Percentiles rank a stretch among this genome's conserved stretches.
Conservation (phyloP, 2,329 filamentous ascomycete genomes). For the Orbilia oligospora region DNA sequence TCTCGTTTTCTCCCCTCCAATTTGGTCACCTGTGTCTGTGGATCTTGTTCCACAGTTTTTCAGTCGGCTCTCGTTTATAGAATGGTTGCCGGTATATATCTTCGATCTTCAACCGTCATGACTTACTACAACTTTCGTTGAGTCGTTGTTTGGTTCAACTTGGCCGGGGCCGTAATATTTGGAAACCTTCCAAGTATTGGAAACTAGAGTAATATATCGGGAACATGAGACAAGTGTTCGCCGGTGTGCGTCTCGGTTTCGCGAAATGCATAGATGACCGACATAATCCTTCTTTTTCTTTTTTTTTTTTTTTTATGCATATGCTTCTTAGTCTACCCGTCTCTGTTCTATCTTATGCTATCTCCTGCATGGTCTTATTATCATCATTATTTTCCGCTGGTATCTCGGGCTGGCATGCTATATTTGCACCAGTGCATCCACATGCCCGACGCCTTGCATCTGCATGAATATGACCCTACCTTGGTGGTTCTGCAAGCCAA, state of each 20-base stretch:
- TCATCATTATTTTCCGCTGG: conserved; percentile 10
- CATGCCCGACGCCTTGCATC: conserved; percentile 44
- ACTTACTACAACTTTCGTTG: too few relatives aligned
- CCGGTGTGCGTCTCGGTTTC: background rate
- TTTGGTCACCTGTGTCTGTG: conserved; percentile 3
- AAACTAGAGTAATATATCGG: conserved; percentile 39
- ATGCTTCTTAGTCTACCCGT: background rate
- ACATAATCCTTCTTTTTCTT: background rate
- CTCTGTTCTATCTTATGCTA: conserved; percentile 21
- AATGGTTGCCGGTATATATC: background rate
- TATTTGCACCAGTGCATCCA: conserved; percentile 33
- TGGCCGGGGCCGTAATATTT: too few relatives aligned
- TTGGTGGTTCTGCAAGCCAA: conserved; percentile 42
- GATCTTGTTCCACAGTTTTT: background rate
- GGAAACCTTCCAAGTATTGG: background rate
- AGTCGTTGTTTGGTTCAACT: too few relatives aligned
- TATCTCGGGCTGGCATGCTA: conserved; percentile 42
- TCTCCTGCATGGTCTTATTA: conserved; percentile 12
- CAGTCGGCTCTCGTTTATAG: background rate
- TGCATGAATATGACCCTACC: conserved; percentile 44
- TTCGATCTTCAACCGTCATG: background rate
- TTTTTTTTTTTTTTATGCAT: background rate
- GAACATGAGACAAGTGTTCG: conserved; percentile 3
- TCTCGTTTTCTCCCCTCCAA: background rate
- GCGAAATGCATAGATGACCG: conserved; percentile 29